Conservation (phyloP, 352 stramenopile species). For the Phytophthora kernoviae region DNA sequence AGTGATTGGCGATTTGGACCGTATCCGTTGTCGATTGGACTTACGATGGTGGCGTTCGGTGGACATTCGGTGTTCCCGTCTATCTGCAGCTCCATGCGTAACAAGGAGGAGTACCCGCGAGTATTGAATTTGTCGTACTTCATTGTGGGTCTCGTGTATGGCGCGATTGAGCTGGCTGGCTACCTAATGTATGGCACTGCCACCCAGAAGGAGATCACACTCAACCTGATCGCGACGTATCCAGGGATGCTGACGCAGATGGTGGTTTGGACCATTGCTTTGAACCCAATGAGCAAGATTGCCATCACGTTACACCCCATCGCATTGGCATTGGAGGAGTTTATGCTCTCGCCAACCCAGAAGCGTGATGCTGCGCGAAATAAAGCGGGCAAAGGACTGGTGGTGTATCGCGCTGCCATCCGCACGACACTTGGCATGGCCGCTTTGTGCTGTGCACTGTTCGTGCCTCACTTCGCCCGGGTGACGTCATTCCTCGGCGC, state of each 20-base stretch:
- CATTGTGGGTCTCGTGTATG: conserved; percentile 76
- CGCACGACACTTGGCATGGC: conserved; percentile 59
- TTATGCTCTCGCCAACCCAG: conserved; percentile 57
- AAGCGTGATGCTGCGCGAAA: conserved; percentile 33
- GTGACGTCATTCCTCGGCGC: conserved; percentile 85
- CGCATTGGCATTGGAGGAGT: conserved; percentile 75
- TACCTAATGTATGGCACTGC: conserved; percentile 86
- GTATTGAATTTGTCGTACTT: conserved; percentile 80
- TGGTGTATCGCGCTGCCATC: conserved; percentile 68
- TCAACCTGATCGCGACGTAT: conserved; percentile 79
- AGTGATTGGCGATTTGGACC: conserved; percentile 64
- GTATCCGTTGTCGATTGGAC: conserved; percentile 78
- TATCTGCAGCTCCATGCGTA: conserved; percentile 86
- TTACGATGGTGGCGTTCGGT: conserved; percentile 89
- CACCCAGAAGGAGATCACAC: conserved; percentile 87
- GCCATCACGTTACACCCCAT: conserved; percentile 85
- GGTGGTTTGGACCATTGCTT: conserved; percentile 82
- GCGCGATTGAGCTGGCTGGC: conserved; percentile 69
- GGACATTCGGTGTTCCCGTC: conserved; percentile 90
- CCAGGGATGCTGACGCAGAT: conserved; percentile 62
- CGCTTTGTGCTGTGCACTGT: conserved; percentile 68
- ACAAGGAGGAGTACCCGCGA: conserved; percentile 61
- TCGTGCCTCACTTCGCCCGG: conserved; percentile 83
- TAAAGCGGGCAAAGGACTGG: conserved; percentile 33
- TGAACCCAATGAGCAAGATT: conserved; percentile 91